These are phyloP conservation scores for Geosmithia morbida DNA, from an alignment of 2,329 filamentous ascomycete species.

Conservation along the genomic window DNA sequence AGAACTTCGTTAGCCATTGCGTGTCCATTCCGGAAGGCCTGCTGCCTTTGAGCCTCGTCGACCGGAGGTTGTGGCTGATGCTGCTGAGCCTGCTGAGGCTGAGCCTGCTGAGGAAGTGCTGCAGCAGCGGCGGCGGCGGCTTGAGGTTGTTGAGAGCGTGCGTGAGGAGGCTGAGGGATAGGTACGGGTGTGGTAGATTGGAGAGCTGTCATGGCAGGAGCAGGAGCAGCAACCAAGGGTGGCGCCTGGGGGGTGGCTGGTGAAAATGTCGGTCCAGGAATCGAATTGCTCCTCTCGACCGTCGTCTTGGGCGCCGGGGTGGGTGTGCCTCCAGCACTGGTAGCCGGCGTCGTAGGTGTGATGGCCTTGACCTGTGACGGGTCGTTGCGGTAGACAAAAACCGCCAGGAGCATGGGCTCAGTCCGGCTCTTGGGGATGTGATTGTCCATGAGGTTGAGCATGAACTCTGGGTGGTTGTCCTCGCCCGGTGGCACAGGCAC, in stretches of 20 bases:
- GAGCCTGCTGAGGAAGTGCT: constrained; percentile 5
- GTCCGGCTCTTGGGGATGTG: constrained; percentile 56
- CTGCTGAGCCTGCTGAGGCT: constrained; percentile 2
- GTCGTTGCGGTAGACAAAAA: constrained; percentile 68
- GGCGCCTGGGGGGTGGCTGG: constrained; percentile 30
- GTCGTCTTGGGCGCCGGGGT: constrained; percentile 13
- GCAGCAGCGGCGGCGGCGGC: constrained; percentile 7
- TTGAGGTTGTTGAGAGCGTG: not conserved
- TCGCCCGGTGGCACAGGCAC: constrained; percentile 68
- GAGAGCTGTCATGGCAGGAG: constrained; percentile 11
- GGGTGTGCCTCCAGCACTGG: constrained; percentile 13
- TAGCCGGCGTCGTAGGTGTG: not conserved
- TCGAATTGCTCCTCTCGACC: constrained; percentile 28
- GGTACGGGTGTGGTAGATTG: constrained; percentile 20
- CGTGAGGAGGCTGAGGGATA: constrained; percentile 15
- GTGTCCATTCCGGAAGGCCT: constrained; percentile 36
- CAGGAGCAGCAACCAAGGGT: constrained; percentile 15
- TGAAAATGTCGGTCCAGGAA: constrained; percentile 37
- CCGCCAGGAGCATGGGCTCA: constrained; percentile 67
- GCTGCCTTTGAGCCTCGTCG: constrained; percentile 15
- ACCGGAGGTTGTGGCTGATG: constrained; percentile 5
- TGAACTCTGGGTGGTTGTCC: constrained; percentile 64
- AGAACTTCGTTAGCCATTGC: constrained; percentile 47
- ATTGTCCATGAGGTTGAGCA: constrained; percentile 78
- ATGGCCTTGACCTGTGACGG: constrained; percentile 1